phyloP scores from a whole-genome alignment of 2,329 filamentous ascomycete species.

The Ophiostoma fasciatum region DNA sequence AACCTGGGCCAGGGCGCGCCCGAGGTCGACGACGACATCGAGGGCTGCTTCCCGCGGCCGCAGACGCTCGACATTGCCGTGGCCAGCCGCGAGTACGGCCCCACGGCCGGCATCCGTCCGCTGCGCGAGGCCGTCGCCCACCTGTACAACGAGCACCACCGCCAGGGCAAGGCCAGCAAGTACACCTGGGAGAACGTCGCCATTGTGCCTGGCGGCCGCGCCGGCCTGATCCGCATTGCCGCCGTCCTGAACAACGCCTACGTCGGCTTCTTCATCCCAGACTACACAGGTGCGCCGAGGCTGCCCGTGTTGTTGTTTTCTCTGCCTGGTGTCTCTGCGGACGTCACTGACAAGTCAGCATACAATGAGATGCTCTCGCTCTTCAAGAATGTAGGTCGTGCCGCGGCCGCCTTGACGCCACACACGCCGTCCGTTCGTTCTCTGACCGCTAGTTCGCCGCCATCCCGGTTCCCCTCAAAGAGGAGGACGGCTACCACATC shows the following conservation, averaged over 20 bases:
- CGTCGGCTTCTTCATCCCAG: constrained; percentile 83
- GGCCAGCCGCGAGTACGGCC: constrained; percentile 75
- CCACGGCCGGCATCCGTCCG: constrained; percentile 85
- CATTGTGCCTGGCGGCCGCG: constrained; percentile 86
- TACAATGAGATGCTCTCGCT: constrained; percentile 96
- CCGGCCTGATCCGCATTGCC: constrained; percentile 85
- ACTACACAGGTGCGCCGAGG: constrained; percentile 72
- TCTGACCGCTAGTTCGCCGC: constrained; percentile 52
- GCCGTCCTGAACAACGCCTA: constrained; percentile 88
- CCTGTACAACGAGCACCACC: constrained; percentile 86
- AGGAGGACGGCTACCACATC: constrained; percentile 83
- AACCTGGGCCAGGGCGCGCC: constrained; percentile 91
- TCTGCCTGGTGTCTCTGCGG: neutral
- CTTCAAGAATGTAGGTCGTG: constrained; percentile 63
- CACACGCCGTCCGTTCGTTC: neutral
- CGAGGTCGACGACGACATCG: constrained; percentile 85
- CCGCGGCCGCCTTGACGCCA: neutral
- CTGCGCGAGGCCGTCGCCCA: constrained; percentile 77
- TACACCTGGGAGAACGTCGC: constrained; percentile 98
- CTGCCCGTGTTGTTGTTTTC: too few species aligned
- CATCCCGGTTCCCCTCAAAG: constrained; percentile 70
- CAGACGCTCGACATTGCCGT: constrained; percentile 63
- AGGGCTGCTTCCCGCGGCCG: constrained; percentile 75
- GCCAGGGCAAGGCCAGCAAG: constrained; percentile 71
- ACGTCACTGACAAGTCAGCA: constrained; percentile 47